Percentiles rank a stretch among this genome's conserved stretches.
phyloP scores from a whole-genome alignment of 176 grass and related monocot genomes.

The Zoysia japonica region DNA sequence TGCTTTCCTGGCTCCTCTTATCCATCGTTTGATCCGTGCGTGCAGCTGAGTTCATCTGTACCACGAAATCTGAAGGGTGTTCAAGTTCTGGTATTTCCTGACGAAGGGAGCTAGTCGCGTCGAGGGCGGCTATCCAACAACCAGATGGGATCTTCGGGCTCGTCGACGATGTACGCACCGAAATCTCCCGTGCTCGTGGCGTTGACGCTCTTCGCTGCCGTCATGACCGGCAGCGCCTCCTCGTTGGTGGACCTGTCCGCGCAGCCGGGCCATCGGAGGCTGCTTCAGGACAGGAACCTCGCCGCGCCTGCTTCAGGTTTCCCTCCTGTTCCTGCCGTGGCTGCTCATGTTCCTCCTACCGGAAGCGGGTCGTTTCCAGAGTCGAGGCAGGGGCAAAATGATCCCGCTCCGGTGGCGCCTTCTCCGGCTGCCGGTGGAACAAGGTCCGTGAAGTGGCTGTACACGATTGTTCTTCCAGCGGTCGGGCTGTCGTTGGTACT shows the following conservation, averaged over 20 bases:
- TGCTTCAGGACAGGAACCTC: constrained; percentile 47
- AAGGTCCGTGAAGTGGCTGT: constrained; percentile 43
- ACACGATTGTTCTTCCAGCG: constrained; percentile 45
- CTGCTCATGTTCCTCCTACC: constrained; percentile 23
- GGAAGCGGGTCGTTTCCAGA: constrained; percentile 39
- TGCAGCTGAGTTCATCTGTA: neutral
- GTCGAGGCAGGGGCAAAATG: neutral
- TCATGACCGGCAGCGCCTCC: neutral
- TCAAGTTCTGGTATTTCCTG: neutral
- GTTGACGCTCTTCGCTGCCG: constrained; percentile 41
- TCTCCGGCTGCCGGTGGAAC: neutral
- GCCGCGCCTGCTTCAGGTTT: constrained; percentile 24
- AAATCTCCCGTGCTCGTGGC: constrained; percentile 36
- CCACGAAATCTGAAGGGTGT: neutral
- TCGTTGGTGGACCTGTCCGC: constrained; percentile 21
- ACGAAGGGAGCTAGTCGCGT: neutral
- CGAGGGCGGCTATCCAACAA: neutral
- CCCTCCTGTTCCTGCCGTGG: neutral
- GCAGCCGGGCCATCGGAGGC: constrained; percentile 46
- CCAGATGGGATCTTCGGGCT: constrained; percentile 7
- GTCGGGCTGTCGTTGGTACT: constrained; percentile 30
- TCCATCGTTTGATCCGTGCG: neutral
- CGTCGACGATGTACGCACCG: constrained; percentile 40
- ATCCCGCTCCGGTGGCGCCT: neutral
- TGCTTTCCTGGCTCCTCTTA: neutral